Evolutionary conservation across 2,329 filamentous ascomycete species (phyloP).

Genomic region (Colletotrichum tabaci): DNA sequence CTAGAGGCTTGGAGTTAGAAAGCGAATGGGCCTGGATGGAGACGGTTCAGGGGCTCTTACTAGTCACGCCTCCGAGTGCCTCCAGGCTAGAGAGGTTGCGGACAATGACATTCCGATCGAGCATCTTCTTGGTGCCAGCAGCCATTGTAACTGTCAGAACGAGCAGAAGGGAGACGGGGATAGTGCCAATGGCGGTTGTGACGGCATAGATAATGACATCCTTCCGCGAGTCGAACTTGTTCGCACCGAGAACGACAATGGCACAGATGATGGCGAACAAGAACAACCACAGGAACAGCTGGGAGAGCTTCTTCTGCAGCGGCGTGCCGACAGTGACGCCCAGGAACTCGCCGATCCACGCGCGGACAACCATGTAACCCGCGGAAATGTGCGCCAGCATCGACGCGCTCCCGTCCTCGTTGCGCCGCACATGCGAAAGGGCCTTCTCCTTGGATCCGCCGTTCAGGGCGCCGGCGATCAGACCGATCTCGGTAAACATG

Average conservation of each 20-base stretch:
- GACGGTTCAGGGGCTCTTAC: neutral
- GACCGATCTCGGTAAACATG: conserved; percentile 74
- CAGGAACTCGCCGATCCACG: conserved; percentile 63
- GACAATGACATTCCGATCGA: conserved; percentile 66
- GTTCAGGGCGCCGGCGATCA: conserved; percentile 70
- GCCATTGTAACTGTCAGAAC: conserved; percentile 74
- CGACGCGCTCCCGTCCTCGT: conserved; percentile 62
- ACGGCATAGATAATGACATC: conserved; percentile 62
- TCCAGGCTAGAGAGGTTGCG: conserved; percentile 66
- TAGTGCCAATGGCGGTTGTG: conserved; percentile 64
- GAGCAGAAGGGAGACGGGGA: conserved; percentile 63
- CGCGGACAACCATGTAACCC: conserved; percentile 49
- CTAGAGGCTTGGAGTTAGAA: conserved; percentile 37
- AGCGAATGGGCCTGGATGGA: no score
- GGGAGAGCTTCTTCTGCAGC: conserved; percentile 77
- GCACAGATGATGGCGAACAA: conserved; percentile 69
- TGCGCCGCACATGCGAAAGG: conserved; percentile 58
- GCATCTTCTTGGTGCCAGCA: conserved; percentile 68
- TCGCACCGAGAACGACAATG: conserved; percentile 61
- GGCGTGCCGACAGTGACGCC: conserved; percentile 73
- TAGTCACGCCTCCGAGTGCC: conserved; percentile 68
- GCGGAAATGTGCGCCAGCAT: conserved; percentile 63
- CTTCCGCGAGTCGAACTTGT: conserved; percentile 55
- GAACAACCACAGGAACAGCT: conserved; percentile 76
- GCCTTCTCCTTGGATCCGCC: conserved; percentile 60